phyloP scores from a whole-genome alignment of 805 yeast genomes.

The Pichia cabralensis region DNA sequence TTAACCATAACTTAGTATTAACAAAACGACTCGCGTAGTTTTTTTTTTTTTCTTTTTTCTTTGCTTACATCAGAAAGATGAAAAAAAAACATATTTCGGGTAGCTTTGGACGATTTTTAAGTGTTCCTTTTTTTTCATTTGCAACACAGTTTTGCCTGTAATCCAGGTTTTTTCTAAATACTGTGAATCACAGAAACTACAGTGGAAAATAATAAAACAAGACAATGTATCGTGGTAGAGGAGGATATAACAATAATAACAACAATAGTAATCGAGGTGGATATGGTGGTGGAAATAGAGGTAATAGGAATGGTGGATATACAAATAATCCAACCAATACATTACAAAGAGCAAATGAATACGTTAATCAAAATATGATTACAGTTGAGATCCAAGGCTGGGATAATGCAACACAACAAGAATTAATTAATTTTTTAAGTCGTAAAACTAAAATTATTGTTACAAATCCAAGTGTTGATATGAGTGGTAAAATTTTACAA shows the following conservation, averaged over 20 bases:
- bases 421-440: slow-evolving; percentile 57
- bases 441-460: slow-evolving; percentile 55
- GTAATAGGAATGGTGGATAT: slow-evolving; percentile 9
- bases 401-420: slow-evolving; percentile 69
- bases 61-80: too few relatives aligned
- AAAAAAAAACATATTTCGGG: too few relatives aligned
- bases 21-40: too few relatives aligned
- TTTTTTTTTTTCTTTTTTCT: too few relatives aligned
- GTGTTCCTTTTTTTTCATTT: too few relatives aligned
- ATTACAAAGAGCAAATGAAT: slow-evolving; percentile 16
- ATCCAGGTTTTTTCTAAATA: too few relatives aligned
- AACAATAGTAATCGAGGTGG: slow-evolving; percentile 13
- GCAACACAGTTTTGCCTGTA: too few relatives aligned
- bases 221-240: slow-evolving; percentile 25
- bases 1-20: too few relatives aligned
- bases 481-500: slow-evolving; percentile 37
- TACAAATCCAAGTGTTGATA: slow-evolving; percentile 42
- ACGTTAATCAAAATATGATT: slow-evolving; percentile 24
- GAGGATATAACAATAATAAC: slow-evolving; percentile 11
- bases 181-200: too few relatives aligned
- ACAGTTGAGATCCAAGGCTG: slow-evolving; percentile 65
- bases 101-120: too few relatives aligned
- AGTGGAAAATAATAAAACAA: too few relatives aligned
- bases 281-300: slow-evolving; percentile 6
- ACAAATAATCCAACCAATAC: slow-evolving; percentile 12